These are phyloP conservation scores for Russula griseocarnosa DNA, from an alignment of 768 basidiomycete genomes.

Conservation along the genomic window DNA sequence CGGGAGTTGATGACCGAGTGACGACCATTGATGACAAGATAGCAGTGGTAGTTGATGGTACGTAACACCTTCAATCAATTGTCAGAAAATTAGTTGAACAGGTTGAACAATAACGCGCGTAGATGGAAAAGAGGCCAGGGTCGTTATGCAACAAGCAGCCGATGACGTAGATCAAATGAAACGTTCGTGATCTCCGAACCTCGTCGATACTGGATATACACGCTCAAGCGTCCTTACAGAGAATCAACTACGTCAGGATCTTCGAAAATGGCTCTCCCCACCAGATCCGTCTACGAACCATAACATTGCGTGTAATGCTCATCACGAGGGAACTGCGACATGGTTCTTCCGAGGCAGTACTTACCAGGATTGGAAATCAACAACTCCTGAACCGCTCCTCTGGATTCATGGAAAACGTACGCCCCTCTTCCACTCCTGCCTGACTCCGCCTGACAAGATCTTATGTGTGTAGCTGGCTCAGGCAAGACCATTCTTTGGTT, in stretches of 20 bases:
- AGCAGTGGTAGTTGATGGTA: not conserved
- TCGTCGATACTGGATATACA: not conserved
- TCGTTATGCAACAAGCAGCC: not conserved
- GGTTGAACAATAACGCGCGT: not conserved
- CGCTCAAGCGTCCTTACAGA: not conserved
- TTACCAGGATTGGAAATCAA: conserved; percentile 3
- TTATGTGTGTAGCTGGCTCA: not conserved
- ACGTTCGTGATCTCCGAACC: not conserved
- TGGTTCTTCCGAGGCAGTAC: conserved; percentile 6
- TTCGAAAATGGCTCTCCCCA: conserved; percentile 12
- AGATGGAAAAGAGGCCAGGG: not conserved
- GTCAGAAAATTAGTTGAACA: not conserved
- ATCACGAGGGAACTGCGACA: not conserved
- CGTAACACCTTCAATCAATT: not conserved
- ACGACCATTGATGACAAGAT: not conserved
- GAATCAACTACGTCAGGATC: not conserved
- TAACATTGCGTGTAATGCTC: not conserved
- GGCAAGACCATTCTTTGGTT: conserved; percentile 16
- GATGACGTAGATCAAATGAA: not conserved
- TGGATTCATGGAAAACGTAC: conserved; percentile 16
- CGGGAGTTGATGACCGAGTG: not conserved
- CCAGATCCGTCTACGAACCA: conserved; percentile 8
- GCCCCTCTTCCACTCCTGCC: not conserved
- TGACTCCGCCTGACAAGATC: not conserved
- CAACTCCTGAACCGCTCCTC: not conserved